Conservation (phyloP, 2,329 filamentous ascomycete species). For the Metarhizium sp. region DNA sequence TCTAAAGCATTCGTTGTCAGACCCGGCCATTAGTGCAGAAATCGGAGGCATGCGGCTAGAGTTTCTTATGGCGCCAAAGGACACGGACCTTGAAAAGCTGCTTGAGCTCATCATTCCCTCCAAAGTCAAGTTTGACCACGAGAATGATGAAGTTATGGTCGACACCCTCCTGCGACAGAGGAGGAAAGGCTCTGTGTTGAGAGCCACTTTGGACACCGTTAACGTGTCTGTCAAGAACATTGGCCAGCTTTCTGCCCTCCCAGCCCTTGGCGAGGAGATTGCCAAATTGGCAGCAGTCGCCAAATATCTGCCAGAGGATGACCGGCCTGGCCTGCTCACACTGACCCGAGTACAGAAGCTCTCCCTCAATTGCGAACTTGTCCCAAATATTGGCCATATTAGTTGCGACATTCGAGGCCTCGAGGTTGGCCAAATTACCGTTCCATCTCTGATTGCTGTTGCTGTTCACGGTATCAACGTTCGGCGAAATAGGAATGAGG, state of each 20-base stretch:
- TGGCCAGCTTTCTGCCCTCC: conserved; percentile 56
- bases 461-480: conserved; percentile 56
- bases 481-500: conserved; percentile 56
- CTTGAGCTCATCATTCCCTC: conserved; percentile 85
- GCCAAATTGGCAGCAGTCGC: conserved; percentile 76
- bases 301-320: conserved; percentile 93
- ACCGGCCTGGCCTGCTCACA: conserved; percentile 78
- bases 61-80: conserved; percentile 63
- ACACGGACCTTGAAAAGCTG: conserved; percentile 72
- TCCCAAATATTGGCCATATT: conserved; percentile 57
- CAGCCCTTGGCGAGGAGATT: conserved; percentile 67
- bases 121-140: conserved; percentile 75
- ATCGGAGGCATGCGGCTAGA: conserved; percentile 61
- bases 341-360: conserved; percentile 58
- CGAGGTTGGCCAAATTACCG: conserved; percentile 71
- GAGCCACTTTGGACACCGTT: conserved; percentile 56
- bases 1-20: conserved; percentile 38
- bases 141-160: conserved; percentile 87
- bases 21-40: conserved; percentile 53
- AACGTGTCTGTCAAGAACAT: conserved; percentile 54
- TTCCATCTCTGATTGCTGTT: conserved; percentile 76
- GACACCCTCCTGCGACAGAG: conserved; percentile 83
- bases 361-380: conserved; percentile 52
- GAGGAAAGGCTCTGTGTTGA: conserved; percentile 74
- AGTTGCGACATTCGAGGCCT: conserved; percentile 50